phyloP scores from a whole-genome alignment of 129 eudicot genomes.

The Centrapalus pauciflorus region DNA sequence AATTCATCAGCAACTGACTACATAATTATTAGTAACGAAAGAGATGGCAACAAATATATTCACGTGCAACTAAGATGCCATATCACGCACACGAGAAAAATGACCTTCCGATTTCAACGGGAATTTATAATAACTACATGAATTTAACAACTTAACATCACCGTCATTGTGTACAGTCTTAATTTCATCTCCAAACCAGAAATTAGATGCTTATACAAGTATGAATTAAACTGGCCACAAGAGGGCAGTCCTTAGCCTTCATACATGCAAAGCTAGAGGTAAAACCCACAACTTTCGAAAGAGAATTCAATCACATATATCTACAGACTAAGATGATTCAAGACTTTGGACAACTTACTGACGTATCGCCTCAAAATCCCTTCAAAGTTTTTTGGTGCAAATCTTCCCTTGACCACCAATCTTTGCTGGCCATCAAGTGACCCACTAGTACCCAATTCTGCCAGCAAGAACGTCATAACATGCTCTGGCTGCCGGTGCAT shows the following conservation, averaged over 20 bases:
- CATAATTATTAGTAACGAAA: neutral
- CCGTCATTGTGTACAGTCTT: too few species aligned
- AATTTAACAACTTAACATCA: too few species aligned
- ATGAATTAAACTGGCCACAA: neutral
- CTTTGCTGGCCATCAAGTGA: conserved; percentile 80
- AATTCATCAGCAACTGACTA: neutral
- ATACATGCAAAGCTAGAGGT: neutral
- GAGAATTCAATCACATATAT: too few species aligned
- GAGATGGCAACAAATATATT: neutral
- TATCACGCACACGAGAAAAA: too few species aligned
- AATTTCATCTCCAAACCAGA: neutral
- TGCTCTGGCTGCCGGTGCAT: conserved; percentile 77
- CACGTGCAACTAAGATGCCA: too few species aligned
- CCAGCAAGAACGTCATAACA: conserved; percentile 65
- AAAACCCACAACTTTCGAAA: neutral
- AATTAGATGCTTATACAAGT: neutral
- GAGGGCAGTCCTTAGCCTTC: too few species aligned
- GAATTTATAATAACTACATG: too few species aligned
- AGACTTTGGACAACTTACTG: conserved; percentile 38
- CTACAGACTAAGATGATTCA: neutral
- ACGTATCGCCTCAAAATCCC: conserved; percentile 59
- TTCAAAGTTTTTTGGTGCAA: conserved; percentile 67
- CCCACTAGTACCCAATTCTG: conserved; percentile 81
- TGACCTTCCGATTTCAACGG: too few species aligned
- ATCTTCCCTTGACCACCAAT: conserved; percentile 56